Evolutionary conservation across 225 moss, liverwort and hornwort genomes (phyloP).

Genomic region (Lunularia cruciata): DNA sequence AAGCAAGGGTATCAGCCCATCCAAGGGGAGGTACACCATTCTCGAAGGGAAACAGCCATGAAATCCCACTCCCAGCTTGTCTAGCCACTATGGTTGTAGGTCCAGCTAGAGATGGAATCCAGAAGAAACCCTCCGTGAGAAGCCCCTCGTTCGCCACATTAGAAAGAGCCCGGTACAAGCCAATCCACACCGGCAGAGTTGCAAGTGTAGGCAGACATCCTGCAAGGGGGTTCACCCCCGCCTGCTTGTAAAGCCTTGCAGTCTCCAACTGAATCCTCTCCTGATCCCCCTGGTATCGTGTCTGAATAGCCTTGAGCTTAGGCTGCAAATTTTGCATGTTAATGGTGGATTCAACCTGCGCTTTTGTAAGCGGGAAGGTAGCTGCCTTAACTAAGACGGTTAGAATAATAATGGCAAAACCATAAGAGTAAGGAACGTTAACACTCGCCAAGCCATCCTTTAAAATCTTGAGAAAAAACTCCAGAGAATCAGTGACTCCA

Average conservation of each 20-base stretch:
- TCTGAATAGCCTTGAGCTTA: conserved; percentile 86
- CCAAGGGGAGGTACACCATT: conserved; percentile 88
- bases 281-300: conserved; percentile 84
- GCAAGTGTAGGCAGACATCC: conserved; percentile 96
- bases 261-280: conserved; percentile 98
- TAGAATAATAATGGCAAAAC: conserved; percentile 94
- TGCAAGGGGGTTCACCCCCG: conserved; percentile 97
- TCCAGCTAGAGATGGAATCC: conserved; percentile 96
- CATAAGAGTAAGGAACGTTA: conserved; percentile 87
- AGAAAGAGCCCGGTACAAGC: conserved; percentile 89
- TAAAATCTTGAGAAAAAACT: conserved; percentile 72
- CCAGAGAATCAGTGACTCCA: conserved; percentile 74
- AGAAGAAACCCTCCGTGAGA: conserved; percentile 96
- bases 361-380: conserved; percentile 89
- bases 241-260: conserved; percentile 94
- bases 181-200: conserved; percentile 97
- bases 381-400: conserved; percentile 88
- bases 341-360: conserved; percentile 95
- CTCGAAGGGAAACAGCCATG: conserved; percentile 91
- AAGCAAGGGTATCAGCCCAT: conserved; percentile 75
- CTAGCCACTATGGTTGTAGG: conserved; percentile 89
- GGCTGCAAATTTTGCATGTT: conserved; percentile 98
- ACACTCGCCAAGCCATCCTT: conserved; percentile 73
- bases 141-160: conserved; percentile 99
- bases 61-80: conserved; percentile 62